A percentile compares a stretch with the other conserved stretches of the same genome.
Evolutionary conservation across 305 asterid species (phyloP).

Genomic region (Fraxinus nigra): DNA sequence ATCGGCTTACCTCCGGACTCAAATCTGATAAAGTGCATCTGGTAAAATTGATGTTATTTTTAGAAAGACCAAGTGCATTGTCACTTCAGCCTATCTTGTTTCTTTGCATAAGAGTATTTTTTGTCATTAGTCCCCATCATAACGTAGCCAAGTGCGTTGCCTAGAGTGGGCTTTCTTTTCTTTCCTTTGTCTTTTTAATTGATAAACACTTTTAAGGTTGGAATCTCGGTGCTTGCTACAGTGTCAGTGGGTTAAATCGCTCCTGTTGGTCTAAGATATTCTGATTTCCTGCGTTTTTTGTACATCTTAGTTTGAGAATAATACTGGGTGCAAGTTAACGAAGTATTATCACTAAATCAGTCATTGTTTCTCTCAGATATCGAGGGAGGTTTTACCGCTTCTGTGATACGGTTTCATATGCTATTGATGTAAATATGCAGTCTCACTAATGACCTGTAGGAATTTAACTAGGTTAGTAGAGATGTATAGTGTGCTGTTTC

Average conservation of each 20-base stretch:
- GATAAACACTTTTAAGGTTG: not conserved
- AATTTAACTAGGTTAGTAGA: not conserved
- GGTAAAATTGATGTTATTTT: conserved; percentile 36
- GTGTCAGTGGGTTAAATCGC: not conserved
- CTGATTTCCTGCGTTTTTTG: not conserved
- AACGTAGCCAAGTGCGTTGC: not conserved
- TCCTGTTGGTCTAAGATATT: not conserved
- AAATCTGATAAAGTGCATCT: conserved; percentile 75
- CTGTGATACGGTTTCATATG: not conserved
- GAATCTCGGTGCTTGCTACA: not conserved
- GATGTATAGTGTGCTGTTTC: not conserved
- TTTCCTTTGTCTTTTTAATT: not conserved
- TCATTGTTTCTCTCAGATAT: not conserved
- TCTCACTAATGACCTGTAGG: not conserved
- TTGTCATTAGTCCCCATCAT: not conserved
- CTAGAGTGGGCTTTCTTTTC: not conserved
- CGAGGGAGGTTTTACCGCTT: not conserved
- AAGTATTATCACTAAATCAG: not conserved
- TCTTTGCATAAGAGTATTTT: not conserved
- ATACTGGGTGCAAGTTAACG: not conserved
- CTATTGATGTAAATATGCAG: not conserved
- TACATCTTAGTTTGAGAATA: not conserved
- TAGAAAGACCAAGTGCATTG: not conserved
- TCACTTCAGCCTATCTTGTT: not conserved
- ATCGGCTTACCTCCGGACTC: conserved; percentile 42